Conservation (phyloP, 345 rosid species). For the Hypericum perforatum region DNA sequence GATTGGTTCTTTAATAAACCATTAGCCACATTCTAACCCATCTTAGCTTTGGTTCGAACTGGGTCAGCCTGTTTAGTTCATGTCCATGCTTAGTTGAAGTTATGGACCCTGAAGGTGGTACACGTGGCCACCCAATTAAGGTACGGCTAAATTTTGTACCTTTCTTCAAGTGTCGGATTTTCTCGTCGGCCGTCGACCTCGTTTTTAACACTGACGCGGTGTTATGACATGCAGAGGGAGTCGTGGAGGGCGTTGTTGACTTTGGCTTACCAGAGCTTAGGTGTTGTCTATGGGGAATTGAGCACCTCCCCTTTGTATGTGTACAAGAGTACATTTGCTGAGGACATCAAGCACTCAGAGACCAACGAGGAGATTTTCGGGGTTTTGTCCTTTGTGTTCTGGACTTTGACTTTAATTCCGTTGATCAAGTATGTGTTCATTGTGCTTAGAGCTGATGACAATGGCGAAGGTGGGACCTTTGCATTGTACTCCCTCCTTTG, state of each 20-base stretch:
- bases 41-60: too few relatives aligned
- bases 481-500: slow-evolving; percentile 82
- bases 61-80: too few relatives aligned
- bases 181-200: too few relatives aligned
- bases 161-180: too few relatives aligned
- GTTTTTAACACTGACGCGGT: too few relatives aligned
- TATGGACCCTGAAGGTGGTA: too few relatives aligned
- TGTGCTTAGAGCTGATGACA: slow-evolving; percentile 80
- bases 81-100: too few relatives aligned
- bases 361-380: slow-evolving; percentile 87
- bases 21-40: too few relatives aligned
- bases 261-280: slow-evolving; percentile 76
- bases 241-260: slow-evolving; percentile 78
- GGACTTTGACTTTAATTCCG: slow-evolving; percentile 88
- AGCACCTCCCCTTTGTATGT: slow-evolving; percentile 82
- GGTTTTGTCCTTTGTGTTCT: slow-evolving; percentile 73
- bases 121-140: too few relatives aligned
- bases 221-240: slow-evolving; percentile 39
- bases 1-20: too few relatives aligned
- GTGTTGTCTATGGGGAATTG: slow-evolving; percentile 94
- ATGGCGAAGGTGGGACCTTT: slow-evolving; percentile 92
- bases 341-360: slow-evolving; percentile 61
- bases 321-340: slow-evolving; percentile 69
- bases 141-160: too few relatives aligned
- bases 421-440: slow-evolving; percentile 71